phyloP scores from a whole-genome alignment of 148 eudicot genomes.

The Gaultheria prostrata region DNA sequence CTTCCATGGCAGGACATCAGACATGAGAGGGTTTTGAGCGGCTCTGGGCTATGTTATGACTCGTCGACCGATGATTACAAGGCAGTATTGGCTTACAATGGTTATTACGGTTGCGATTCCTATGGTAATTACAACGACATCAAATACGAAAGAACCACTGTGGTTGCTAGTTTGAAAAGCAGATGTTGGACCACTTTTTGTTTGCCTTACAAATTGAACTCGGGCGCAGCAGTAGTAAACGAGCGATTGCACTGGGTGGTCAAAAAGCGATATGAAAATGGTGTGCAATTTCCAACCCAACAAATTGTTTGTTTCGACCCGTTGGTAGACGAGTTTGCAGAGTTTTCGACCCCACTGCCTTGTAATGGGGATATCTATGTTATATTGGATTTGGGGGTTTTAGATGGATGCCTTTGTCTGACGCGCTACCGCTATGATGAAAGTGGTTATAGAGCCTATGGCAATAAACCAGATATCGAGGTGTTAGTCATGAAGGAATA shows the following conservation, averaged over 20 bases:
- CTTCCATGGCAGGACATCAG: no score
- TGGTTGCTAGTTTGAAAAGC: not conserved
- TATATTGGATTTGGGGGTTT: not conserved
- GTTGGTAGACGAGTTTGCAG: not conserved
- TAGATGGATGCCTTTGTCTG: not conserved
- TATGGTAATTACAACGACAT: no score
- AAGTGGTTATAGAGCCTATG: no score
- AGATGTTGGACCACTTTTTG: not conserved
- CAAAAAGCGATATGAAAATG: not conserved
- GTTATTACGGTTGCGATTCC: no score
- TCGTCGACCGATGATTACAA: not conserved
- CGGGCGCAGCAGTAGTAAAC: not conserved
- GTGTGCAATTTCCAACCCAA: not conserved
- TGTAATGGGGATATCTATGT: no score
- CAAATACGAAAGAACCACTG: no score
- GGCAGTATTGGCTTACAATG: no score
- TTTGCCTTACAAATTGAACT: not conserved
- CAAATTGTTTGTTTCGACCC: not conserved
- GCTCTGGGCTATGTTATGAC: no score
- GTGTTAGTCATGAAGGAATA: no score
- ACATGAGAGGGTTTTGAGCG: no score
- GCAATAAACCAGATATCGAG: no score
- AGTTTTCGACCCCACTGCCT: no score
- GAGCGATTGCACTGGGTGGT: not conserved
- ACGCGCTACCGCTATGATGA: not conserved